Conservation (phyloP, 2,329 filamentous ascomycete genomes). For the Hortaea sp. region DNA sequence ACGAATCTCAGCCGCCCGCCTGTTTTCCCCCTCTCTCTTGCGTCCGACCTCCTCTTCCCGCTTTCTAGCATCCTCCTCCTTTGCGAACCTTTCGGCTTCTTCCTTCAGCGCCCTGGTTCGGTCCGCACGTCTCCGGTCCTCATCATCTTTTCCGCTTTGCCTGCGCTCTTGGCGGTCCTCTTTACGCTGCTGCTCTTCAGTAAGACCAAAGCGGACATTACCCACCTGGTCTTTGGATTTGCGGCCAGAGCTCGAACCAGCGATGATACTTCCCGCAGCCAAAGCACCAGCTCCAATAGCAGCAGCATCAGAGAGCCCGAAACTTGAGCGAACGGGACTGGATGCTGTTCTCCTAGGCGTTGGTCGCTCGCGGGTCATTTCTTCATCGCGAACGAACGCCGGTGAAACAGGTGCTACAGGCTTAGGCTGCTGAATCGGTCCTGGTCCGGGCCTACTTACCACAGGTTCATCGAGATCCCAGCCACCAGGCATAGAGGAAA, state of each 20-base stretch:
- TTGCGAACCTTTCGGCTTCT: constrained; percentile 20
- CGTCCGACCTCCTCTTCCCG: constrained; percentile 17
- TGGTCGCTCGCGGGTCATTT: constrained; percentile 31
- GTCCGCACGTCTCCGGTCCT: constrained; percentile 21
- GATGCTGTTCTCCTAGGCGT: constrained; percentile 30
- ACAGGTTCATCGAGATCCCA: constrained; percentile 16
- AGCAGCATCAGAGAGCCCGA: constrained; percentile 27
- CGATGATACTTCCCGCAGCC: constrained; percentile 26
- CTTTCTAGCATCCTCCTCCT: constrained; percentile 12
- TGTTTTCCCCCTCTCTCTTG: constrained; percentile 19
- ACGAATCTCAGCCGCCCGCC: constrained; percentile 6
- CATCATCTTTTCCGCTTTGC: constrained; percentile 12
- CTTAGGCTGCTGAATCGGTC: constrained; percentile 76
- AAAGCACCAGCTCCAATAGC: constrained; percentile 34
- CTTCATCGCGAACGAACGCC: constrained; percentile 15
- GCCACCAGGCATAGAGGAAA: constrained; percentile 20
- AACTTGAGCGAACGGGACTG: constrained; percentile 17
- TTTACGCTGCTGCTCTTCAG: constrained; percentile 41
- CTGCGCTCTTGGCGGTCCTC: constrained; percentile 15
- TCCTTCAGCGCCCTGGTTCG: constrained; percentile 25
- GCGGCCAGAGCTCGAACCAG: constrained; percentile 12
- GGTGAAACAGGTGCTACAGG: constrained; percentile 57
- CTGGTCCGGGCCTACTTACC: constrained; percentile 43
- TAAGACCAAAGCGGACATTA: constrained; percentile 48
- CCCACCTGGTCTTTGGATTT: constrained; percentile 24